A percentile compares a stretch with the other conserved stretches of the same genome.
Evolutionary conservation across 176 grass and related monocot species (phyloP).

Genomic region (Urochloa ruziziensis): DNA sequence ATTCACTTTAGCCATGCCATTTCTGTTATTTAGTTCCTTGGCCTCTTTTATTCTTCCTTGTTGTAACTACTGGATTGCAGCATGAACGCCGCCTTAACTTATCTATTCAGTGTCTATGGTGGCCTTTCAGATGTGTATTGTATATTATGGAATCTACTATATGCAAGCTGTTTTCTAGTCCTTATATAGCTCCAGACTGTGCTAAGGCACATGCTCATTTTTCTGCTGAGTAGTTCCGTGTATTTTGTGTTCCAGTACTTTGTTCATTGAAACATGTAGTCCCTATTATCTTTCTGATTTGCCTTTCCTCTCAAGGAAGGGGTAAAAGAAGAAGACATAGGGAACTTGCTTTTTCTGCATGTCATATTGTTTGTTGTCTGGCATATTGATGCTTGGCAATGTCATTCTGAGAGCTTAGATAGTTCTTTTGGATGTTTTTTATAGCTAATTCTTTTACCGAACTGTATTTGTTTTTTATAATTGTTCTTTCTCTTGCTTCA

Average conservation of each 20-base stretch:
- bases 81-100: background rate
- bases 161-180: background rate
- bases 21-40: background rate
- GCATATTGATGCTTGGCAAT: background rate
- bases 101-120: background rate
- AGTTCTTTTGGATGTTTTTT: background rate
- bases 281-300: background rate
- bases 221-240: background rate
- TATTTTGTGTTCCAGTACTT: background rate
- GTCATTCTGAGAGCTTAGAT: background rate
- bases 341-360: background rate
- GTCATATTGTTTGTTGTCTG: conserved; percentile 11
- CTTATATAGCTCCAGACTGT: background rate
- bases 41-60: conserved; percentile 4
- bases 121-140: conserved; percentile 10
- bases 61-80: background rate
- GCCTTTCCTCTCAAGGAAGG: background rate
- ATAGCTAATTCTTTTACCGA: conserved; percentile 13
- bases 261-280: background rate
- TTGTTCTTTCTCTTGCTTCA: conserved; percentile 5
- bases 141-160: background rate
- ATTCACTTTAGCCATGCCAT: conserved; percentile 9
- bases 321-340: background rate
- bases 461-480: conserved; percentile 12
- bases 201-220: background rate